A percentile compares a stretch with the other conserved stretches of the same genome.
phyloP scores from a whole-genome alignment of 352 stramenopile genomes.

The Globisporangium middletonii region DNA sequence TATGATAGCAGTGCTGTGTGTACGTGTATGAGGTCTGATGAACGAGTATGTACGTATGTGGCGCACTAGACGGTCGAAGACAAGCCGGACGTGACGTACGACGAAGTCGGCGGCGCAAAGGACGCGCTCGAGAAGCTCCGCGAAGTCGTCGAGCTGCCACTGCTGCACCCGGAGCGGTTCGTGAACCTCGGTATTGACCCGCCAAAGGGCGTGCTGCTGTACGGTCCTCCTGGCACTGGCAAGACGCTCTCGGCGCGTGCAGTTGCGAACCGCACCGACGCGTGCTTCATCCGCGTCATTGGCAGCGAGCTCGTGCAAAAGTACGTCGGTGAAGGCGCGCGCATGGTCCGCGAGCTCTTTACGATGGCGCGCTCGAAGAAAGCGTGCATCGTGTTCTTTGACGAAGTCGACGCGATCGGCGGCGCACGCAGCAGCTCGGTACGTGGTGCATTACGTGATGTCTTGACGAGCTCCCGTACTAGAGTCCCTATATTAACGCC shows the following conservation, averaged over 20 bases:
- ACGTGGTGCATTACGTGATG: slow-evolving; percentile 7
- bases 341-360: slow-evolving; percentile 99
- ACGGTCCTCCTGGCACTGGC: slow-evolving; percentile 95
- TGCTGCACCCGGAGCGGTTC: slow-evolving; percentile 98
- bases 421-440: slow-evolving; percentile 78
- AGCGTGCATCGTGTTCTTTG: slow-evolving; percentile 98
- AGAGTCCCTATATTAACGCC: not conserved
- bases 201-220: slow-evolving; percentile 98
- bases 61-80: slow-evolving; percentile 98
- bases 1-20: slow-evolving; percentile 2
- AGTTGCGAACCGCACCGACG: slow-evolving; percentile 98
- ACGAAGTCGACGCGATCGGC: slow-evolving; percentile 99
- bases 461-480: not conserved
- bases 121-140: slow-evolving; percentile 98
- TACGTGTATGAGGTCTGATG: slow-evolving; percentile 2
- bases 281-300: slow-evolving; percentile 99
- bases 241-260: slow-evolving; percentile 97
- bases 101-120: slow-evolving; percentile 98
- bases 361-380: slow-evolving; percentile 99
- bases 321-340: slow-evolving; percentile 98
- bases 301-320: slow-evolving; percentile 99
- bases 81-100: slow-evolving; percentile 99
- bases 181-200: slow-evolving; percentile 98
- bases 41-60: not conserved
- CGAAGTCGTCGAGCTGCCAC: slow-evolving; percentile 97